These are phyloP conservation scores for Globisporangium viniferum DNA, from an alignment of 352 stramenopile genomes.

Conservation along the genomic window DNA sequence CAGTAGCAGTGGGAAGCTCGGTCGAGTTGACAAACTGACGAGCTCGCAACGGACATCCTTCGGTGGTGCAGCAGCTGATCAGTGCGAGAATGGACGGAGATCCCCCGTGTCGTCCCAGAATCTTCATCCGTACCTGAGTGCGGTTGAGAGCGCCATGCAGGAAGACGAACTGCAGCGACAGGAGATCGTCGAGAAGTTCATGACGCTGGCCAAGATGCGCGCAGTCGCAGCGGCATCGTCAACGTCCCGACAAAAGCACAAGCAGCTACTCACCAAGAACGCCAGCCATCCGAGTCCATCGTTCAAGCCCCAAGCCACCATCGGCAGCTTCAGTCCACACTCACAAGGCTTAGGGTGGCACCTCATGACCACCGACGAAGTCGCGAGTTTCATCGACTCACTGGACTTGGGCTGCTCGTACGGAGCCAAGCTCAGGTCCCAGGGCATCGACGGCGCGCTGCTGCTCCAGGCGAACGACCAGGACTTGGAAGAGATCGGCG, in stretches of 20 bases:
- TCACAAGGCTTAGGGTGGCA: conserved; percentile 7
- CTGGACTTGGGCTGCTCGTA: conserved; percentile 35
- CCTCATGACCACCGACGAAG: conserved; percentile 37
- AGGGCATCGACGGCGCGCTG: conserved; percentile 67
- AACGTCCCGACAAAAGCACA: conserved; percentile 17
- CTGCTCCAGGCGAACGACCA: conserved; percentile 45
- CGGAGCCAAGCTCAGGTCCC: conserved; percentile 34
- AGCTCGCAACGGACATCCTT: not conserved
- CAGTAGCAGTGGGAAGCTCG: not conserved
- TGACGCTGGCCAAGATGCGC: conserved; percentile 20
- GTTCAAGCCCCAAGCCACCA: not conserved
- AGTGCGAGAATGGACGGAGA: not conserved
- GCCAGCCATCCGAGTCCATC: not conserved
- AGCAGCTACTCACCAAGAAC: conserved; percentile 7
- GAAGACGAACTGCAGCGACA: conserved; percentile 60
- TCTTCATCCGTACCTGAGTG: conserved; percentile 15
- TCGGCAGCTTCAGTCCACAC: not conserved
- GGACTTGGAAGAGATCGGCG: conserved; percentile 68
- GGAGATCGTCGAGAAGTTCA: conserved; percentile 48
- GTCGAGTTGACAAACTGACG: not conserved
- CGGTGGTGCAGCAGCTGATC: not conserved
- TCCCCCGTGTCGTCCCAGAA: conserved; percentile 1
- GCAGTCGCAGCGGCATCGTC: not conserved
- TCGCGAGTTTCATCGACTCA: conserved; percentile 49
- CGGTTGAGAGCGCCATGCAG: conserved; percentile 33